Percentiles rank a stretch among this genome's conserved stretches.
Conservation (phyloP, 2,329 filamentous ascomycete species). For the Neonectria coccinea region DNA sequence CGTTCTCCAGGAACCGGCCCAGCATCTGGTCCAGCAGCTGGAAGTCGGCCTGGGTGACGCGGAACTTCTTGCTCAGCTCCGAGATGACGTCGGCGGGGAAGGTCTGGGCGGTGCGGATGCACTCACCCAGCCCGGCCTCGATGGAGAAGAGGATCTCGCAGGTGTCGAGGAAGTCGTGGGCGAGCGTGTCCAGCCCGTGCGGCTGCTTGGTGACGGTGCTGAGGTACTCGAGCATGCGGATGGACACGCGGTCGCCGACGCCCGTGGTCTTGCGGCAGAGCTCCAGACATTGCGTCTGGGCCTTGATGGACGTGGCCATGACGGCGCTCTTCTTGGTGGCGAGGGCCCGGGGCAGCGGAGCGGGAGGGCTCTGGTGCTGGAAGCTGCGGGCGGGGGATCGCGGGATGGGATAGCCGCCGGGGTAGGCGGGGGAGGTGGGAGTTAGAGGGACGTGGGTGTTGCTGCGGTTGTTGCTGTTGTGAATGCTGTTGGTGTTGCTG, state of each 20-base stretch:
- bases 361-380: background rate
- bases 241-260: conserved; percentile 72
- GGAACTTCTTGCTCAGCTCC: conserved; percentile 75
- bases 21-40: conserved; percentile 73
- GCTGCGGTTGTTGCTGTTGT: too few relatives aligned
- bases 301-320: conserved; percentile 44
- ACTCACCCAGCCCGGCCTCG: conserved; percentile 72
- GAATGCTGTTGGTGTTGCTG: too few relatives aligned
- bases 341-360: conserved; percentile 34
- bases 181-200: conserved; percentile 68
- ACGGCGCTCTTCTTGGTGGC: conserved; percentile 37
- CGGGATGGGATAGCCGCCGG: background rate
- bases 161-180: conserved; percentile 75
- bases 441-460: conserved; percentile 12
- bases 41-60: conserved; percentile 71
- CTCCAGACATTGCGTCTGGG: conserved; percentile 50
- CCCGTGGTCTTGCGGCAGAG: conserved; percentile 69
- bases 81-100: conserved; percentile 70
- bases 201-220: conserved; percentile 66
- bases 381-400: conserved; percentile 1
- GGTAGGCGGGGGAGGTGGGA: conserved; percentile 16
- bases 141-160: conserved; percentile 76
- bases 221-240: conserved; percentile 73
- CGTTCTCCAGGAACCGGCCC: conserved; percentile 69
- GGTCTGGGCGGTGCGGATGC: conserved; percentile 60